Base-by-base conservation (phyloP, 331 rosid species). In the Ulmus americana region DNA sequence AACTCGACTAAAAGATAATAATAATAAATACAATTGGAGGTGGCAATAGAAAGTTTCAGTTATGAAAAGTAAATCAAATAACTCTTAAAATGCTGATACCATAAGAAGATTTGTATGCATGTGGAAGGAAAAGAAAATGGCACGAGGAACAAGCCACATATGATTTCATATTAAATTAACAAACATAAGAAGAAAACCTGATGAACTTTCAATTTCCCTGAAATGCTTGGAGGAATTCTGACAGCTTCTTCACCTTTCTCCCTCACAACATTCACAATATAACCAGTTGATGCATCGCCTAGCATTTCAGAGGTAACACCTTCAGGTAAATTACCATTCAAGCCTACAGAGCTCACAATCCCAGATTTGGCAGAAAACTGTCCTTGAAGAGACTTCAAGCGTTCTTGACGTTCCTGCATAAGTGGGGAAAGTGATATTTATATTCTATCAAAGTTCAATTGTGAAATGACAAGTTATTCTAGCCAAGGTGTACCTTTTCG, bases 371-470 rank as follows among this genome's bases (percentile, higher is more conserved):
- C 85, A 63, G 97, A 92, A 79, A 85, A 87, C 77, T 86, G 91
- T 41, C 55, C 91, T 75, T 94, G 76, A 76, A 89, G 72, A 72
- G 97, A 89, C 76, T 85, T 80, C 77, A 89, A 71, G 45, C 98
- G 97, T 68, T 92, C 97, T 74, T 87, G 97, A 69, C 98, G 98
- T 75, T 92, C 98, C 98, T 92, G 66, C 61, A 77, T 45, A 68
- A 72, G 55, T 55, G 56, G 54, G 57, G 65, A 51, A 61, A 28
- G 1, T 43, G 7, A 10, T 39, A 66, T 73, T 62, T 46, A 64
- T 61, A 55, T 50, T 46, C 28, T 51, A 11, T 45, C 66, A 14
- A 56, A 35, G 41, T 41, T 15, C 45, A 71, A 58, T 22, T 39
- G 14, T 39, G 22, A 61, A 57, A 16, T 14, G 20, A 13, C 59